Evolutionary conservation across 441 rosid genomes (phyloP), one percentile per base, ranked within the genome.

Genomic region (Mallotus repandus): DNA sequence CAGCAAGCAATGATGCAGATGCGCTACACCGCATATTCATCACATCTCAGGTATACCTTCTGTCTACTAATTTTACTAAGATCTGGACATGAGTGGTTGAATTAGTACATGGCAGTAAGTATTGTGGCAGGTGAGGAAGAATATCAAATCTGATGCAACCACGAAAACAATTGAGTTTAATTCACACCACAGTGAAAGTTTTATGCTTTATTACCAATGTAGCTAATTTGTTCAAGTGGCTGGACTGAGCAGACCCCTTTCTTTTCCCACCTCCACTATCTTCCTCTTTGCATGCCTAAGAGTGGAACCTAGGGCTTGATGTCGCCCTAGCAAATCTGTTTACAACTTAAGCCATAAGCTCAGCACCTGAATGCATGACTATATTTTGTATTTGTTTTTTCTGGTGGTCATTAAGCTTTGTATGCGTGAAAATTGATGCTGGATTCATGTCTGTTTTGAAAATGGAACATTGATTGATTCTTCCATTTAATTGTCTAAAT

Each of bases 11-110:
- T 18, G 97, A 90, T 9, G 95, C 91, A 32, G 99, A 95, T 77
- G 84, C 83, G 35, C 83, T 91, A 77, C 86, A 88, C 76, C 93
- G 93, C 56, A 84, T 95, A 79, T 91, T 95, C 86, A 83, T 95
- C 72, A 91, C 96, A 68, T 93, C 99, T 72, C 97, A 93, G 92
- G 99, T 89, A 80, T 66, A 78, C 54, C 50, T 43, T 59, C 77
- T 57, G 4, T 57, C 16, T 56, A 18, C 49, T 45, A 15, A 19
- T 32, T 22, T 48, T 32, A 32, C 19, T 9, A 8, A 22, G 0
- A 32, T 4, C 56, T 49, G 10, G 4, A 41, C 54, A 13, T 16
- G 15, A 22, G 9, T 45, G 15, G 10, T 16, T n/a, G 43, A 19
- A 29, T 38, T 38, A 38, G 41, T 38, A 38, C 2, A 38, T 38